Percentiles rank a stretch among this genome's conserved stretches.
Conservation (phyloP, 352 stramenopile species). For the Phytophthora niederhauseri region DNA sequence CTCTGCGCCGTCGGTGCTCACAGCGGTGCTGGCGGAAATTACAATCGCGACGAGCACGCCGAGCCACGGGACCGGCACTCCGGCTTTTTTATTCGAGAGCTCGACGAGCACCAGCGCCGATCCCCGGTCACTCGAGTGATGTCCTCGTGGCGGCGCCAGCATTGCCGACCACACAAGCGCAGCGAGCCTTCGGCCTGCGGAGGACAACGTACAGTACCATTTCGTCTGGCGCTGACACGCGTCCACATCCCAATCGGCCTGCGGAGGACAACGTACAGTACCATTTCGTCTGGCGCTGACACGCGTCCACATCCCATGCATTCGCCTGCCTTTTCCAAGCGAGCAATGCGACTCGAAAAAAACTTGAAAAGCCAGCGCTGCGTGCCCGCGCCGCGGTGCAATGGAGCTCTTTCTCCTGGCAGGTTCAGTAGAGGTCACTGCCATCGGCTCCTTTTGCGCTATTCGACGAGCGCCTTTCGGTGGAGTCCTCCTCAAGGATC, state of each 20-base stretch:
- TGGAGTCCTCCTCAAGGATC: slow-evolving; percentile 31
- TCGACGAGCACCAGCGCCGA: neutral
- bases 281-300: neutral
- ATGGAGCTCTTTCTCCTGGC: slow-evolving; percentile 8
- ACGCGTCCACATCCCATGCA: slow-evolving; percentile 11
- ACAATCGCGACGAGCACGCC: neutral
- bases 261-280: neutral
- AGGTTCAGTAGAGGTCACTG: slow-evolving; percentile 14
- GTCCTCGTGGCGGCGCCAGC: neutral
- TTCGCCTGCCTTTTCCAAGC: slow-evolving; percentile 16
- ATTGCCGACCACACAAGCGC: neutral
- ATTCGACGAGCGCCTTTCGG: slow-evolving; percentile 24
- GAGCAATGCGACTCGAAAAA: slow-evolving; percentile 20
- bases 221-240: neutral
- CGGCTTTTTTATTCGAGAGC: slow-evolving; percentile 25
- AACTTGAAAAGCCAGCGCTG: slow-evolving; percentile 21
- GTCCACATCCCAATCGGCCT: neutral
- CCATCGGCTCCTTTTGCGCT: slow-evolving; percentile 9
- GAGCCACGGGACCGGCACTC: slow-evolving; percentile 13
- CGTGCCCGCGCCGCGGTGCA: neutral
- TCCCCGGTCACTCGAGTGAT: neutral
- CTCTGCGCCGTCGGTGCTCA: slow-evolving; percentile 8
- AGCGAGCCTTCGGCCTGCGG: neutral
- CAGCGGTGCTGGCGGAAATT: slow-evolving; percentile 10
- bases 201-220: neutral